Evolutionary conservation across 345 rosid species (phyloP).

Genomic region (Syzygium jambos): DNA sequence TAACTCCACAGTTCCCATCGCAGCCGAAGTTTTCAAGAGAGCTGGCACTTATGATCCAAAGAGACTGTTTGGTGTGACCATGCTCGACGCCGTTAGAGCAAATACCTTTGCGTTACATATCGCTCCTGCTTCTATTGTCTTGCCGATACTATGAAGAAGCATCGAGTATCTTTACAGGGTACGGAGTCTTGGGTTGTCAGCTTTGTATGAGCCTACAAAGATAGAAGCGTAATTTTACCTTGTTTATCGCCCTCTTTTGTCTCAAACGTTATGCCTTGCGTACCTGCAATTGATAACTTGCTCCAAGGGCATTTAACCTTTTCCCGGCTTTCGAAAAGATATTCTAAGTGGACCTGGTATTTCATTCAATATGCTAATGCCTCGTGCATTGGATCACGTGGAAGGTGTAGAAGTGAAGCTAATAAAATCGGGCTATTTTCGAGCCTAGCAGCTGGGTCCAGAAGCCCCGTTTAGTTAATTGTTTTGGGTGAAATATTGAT

Average conservation of each 20-base stretch:
- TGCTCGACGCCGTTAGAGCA: constrained; percentile 94
- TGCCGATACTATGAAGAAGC: not conserved
- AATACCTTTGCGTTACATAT: constrained; percentile 78
- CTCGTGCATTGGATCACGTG: not conserved
- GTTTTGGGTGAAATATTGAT: not conserved
- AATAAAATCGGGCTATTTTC: not conserved
- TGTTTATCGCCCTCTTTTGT: not conserved
- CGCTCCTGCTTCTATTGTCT: not conserved
- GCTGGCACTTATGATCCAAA: constrained; percentile 76
- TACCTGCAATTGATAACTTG: not conserved
- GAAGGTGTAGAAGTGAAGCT: not conserved
- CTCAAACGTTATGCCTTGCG: not conserved
- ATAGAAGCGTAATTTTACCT: not conserved
- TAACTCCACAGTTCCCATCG: constrained; percentile 88
- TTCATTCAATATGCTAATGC: not conserved
- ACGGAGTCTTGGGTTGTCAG: not conserved
- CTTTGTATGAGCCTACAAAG: not conserved
- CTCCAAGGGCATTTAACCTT: not conserved
- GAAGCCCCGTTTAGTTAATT: not conserved
- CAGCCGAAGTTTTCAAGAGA: constrained; percentile 83
- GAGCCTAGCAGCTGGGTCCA: not conserved
- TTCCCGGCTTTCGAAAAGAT: too few species aligned
- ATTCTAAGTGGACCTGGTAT: not conserved
- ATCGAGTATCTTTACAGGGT: not conserved
- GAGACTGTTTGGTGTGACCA: constrained; percentile 70